These are phyloP conservation scores for Aspergillus costaricaensis DNA, from an alignment of 2,329 filamentous ascomycete genomes.

Conservation along the genomic window DNA sequence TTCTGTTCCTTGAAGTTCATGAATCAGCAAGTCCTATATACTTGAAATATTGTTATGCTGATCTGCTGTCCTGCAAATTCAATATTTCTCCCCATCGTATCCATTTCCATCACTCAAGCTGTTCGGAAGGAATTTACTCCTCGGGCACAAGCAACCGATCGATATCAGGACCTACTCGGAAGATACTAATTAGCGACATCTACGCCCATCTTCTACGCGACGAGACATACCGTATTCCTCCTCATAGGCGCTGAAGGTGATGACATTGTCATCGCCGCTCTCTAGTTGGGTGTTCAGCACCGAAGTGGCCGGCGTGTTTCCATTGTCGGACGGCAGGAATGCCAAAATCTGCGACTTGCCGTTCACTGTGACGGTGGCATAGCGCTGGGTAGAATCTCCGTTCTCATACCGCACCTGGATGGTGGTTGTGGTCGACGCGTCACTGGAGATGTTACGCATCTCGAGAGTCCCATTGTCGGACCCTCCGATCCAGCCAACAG, in stretches of 20 bases:
- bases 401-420: constrained; percentile 60
- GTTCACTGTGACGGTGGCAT: constrained; percentile 60
- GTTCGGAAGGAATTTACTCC: neutral
- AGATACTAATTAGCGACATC: neutral
- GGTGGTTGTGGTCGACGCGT: constrained; percentile 51
- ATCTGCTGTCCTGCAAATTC: too few species aligned
- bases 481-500: constrained; percentile 60
- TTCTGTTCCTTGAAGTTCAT: too few species aligned
- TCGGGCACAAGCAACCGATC: neutral
- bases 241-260: neutral
- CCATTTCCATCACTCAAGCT: neutral
- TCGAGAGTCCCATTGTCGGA: constrained; percentile 49
- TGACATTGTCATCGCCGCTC: neutral
- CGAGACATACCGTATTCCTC: constrained; percentile 3
- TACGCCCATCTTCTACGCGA: neutral
- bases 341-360: constrained; percentile 54
- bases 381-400: constrained; percentile 55
- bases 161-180: neutral
- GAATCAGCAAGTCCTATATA: too few species aligned
- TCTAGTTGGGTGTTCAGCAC: constrained; percentile 2
- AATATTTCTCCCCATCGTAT: neutral
- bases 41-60: too few species aligned
- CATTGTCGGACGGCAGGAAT: constrained; percentile 47
- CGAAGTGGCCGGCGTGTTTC: neutral
- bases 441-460: constrained; percentile 51